Percentiles rank a stretch among this genome's conserved stretches.
Evolutionary conservation across 2,329 filamentous ascomycete species (phyloP).

Genomic region (Hyphodiscus sp.): DNA sequence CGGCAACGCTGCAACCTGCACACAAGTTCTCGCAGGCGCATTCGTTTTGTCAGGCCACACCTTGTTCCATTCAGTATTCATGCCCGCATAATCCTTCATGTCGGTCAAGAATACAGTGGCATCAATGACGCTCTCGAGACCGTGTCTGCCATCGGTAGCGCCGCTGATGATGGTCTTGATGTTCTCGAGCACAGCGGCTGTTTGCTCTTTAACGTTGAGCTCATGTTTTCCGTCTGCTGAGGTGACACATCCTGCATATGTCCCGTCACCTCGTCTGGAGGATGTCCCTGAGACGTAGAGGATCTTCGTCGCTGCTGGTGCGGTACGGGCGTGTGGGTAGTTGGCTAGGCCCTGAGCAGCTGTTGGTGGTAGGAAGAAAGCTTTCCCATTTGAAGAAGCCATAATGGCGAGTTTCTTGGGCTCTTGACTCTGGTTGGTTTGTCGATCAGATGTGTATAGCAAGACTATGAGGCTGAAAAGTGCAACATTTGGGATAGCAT

Average conservation of each 20-base stretch:
- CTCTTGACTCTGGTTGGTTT: too few species aligned
- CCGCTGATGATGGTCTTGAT: slow-evolving; percentile 29
- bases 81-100: slow-evolving; percentile 30
- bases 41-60: slow-evolving; percentile 29
- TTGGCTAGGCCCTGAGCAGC: slow-evolving; percentile 31
- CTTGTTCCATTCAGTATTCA: slow-evolving; percentile 33
- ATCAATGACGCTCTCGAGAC: slow-evolving; percentile 30
- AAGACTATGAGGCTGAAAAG: too few species aligned
- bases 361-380: slow-evolving; percentile 27
- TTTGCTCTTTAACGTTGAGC: slow-evolving; percentile 30
- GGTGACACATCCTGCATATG: slow-evolving; percentile 28
- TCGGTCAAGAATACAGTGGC: slow-evolving; percentile 31
- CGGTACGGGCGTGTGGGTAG: slow-evolving; percentile 31
- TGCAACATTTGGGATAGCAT: too few species aligned
- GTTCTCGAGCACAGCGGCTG: slow-evolving; percentile 30
- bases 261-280: slow-evolving; percentile 30
- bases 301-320: slow-evolving; percentile 20
- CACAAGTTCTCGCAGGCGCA: slow-evolving; percentile 30
- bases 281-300: slow-evolving; percentile 32
- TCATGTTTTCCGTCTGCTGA: slow-evolving; percentile 21
- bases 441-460: too few species aligned
- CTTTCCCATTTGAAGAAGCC: slow-evolving; percentile 3
- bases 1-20: slow-evolving; percentile 31
- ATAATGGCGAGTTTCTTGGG: too few species aligned
- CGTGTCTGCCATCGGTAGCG: slow-evolving; percentile 25